These are phyloP conservation scores for Cryphonectria parasitica DNA, from an alignment of 2,329 filamentous ascomycete genomes.

Conservation along the genomic window DNA sequence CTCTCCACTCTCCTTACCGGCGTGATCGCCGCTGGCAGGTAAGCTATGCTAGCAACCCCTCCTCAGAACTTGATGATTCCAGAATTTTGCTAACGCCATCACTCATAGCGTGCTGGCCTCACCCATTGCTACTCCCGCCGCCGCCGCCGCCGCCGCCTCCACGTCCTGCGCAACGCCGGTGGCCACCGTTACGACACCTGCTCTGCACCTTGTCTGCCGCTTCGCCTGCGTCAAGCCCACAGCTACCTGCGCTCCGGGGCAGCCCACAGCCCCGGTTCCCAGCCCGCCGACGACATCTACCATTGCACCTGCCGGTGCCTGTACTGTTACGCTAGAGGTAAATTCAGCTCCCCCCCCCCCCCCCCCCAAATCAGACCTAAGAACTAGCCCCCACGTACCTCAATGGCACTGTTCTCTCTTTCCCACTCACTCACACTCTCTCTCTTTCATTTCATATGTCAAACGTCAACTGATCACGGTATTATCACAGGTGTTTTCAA, in stretches of 20 bases:
- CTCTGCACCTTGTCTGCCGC: not conserved
- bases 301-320: not conserved
- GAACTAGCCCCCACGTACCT: no score
- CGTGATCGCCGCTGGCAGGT: not conserved
- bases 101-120: not conserved
- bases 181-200: not conserved
- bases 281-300: conserved; percentile 2
- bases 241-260: conserved; percentile 1
- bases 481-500: not conserved
- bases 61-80: not conserved
- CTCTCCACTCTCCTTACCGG: not conserved
- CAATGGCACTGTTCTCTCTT: not conserved
- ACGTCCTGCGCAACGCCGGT: conserved; percentile 17
- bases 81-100: not conserved
- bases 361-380: not conserved
- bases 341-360: not conserved
- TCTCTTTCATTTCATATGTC: not conserved
- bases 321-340: conserved; percentile 12
- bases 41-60: not conserved
- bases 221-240: conserved; percentile 1
- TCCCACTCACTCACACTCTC: no score
- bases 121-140: not conserved
- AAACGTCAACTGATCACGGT: not conserved
- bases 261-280: conserved; percentile 19
- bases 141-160: not conserved